phyloP scores from a whole-genome alignment of 768 basidiomycete species.

The Leucocoprinus leucothites region DNA sequence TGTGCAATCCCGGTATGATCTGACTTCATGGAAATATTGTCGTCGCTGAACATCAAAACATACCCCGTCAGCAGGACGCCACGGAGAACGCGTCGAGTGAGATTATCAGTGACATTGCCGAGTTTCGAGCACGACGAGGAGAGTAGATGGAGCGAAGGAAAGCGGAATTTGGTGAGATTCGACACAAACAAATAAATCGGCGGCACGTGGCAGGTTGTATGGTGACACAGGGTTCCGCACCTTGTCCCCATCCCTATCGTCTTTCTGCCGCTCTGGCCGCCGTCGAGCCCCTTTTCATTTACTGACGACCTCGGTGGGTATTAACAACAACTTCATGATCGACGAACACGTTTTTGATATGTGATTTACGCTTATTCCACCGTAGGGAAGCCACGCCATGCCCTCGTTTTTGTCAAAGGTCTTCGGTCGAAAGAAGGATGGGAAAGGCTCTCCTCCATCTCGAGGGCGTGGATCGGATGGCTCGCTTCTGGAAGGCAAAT shows the following conservation, averaged over 20 bases:
- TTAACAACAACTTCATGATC: constrained; percentile 1
- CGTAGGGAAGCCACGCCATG: constrained; percentile 36
- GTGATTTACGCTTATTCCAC: constrained; percentile 9
- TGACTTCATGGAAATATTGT: background rate
- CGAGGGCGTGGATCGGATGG: constrained; percentile 33
- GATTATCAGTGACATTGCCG: too few relatives aligned
- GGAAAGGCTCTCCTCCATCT: constrained; percentile 35
- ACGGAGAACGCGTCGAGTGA: background rate
- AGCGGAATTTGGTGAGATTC: too few relatives aligned
- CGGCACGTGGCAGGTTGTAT: constrained; percentile 8
- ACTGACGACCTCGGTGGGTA: constrained; percentile 6
- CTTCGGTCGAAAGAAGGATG: constrained; percentile 69
- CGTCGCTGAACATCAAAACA: background rate
- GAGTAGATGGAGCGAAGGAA: too few relatives aligned
- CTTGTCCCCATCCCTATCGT: background rate
- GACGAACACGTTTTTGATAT: constrained; percentile 6
- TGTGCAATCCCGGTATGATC: background rate
- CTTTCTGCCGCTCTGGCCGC: constrained; percentile 8
- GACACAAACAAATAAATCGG: background rate
- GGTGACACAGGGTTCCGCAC: background rate
- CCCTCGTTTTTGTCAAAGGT: constrained; percentile 77
- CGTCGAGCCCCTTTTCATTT: background rate
- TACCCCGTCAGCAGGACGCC: background rate
- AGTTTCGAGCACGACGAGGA: too few relatives aligned
- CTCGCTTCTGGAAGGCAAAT: constrained; percentile 68